phyloP scores from a whole-genome alignment of 768 basidiomycete species.

The Mycena rosella region DNA sequence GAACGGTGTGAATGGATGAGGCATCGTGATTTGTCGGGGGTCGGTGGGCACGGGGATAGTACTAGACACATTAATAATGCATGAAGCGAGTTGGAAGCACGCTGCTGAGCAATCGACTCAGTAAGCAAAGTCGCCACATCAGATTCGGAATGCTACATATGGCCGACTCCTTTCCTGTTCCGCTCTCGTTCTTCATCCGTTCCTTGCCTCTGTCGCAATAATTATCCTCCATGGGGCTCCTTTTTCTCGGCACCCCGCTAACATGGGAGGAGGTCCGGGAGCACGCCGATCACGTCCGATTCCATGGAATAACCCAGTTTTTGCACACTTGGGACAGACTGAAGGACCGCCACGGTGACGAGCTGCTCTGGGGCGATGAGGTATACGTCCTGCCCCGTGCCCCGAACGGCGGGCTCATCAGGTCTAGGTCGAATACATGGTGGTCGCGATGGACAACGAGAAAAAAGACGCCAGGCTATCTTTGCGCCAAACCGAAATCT shows the following conservation, averaged over 20 bases:
- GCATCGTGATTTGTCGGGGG: neutral
- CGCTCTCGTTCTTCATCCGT: constrained; percentile 1
- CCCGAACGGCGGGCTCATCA: constrained; percentile 32
- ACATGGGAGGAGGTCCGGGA: constrained; percentile 91
- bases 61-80: too few species aligned
- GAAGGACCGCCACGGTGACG: constrained; percentile 92
- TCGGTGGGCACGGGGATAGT: too few species aligned
- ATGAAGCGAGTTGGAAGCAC: too few species aligned
- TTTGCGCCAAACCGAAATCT: constrained; percentile 95
- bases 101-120: too few species aligned
- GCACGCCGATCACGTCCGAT: constrained; percentile 89
- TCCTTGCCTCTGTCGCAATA: constrained; percentile 1
- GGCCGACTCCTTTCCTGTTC: neutral
- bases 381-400: constrained; percentile 55
- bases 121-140: too few species aligned
- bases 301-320: constrained; percentile 96
- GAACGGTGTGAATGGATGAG: constrained; percentile 76
- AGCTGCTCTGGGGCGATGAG: constrained; percentile 98
- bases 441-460: constrained; percentile 85
- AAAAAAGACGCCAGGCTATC: constrained; percentile 88
- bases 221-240: constrained; percentile 79
- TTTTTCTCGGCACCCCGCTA: constrained; percentile 94
- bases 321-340: constrained; percentile 92
- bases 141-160: too few species aligned
- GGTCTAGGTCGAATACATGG: constrained; percentile 94